phyloP scores from a whole-genome alignment of 2,329 filamentous ascomycete species.

The Apiospora aurea region DNA sequence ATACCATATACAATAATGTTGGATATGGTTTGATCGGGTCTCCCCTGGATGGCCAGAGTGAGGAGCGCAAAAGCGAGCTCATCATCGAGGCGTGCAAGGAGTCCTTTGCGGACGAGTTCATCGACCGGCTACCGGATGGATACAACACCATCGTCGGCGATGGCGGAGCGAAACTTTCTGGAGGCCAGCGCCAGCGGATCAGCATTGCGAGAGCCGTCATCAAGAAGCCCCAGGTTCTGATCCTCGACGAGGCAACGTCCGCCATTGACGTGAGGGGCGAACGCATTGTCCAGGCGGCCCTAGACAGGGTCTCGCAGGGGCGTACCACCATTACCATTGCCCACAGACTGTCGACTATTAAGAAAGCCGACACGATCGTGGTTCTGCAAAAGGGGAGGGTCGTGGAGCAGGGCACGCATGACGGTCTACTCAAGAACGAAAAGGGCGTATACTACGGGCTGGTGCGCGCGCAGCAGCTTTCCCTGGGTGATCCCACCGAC shows the following conservation, averaged over 20 bases:
- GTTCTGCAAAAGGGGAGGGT: constrained; percentile 76
- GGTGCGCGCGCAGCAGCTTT: constrained; percentile 68
- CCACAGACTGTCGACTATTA: constrained; percentile 77
- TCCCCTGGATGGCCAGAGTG: constrained; percentile 58
- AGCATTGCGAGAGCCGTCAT: constrained; percentile 80
- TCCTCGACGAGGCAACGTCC: constrained; percentile 80
- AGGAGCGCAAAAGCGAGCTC: constrained; percentile 63
- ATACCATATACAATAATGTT: constrained; percentile 69
- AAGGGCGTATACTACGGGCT: constrained; percentile 72
- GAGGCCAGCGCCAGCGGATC: constrained; percentile 86
- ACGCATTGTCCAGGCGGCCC: constrained; percentile 68
- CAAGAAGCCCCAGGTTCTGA: constrained; percentile 72
- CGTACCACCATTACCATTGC: constrained; percentile 79
- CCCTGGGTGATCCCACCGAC: constrained; percentile 56
- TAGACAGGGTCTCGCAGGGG: constrained; percentile 66
- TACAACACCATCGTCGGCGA: constrained; percentile 81
- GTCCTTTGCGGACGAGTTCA: constrained; percentile 74
- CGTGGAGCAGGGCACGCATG: constrained; percentile 78
- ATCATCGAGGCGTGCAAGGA: constrained; percentile 71
- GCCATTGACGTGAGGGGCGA: constrained; percentile 65
- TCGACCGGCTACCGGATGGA: constrained; percentile 67
- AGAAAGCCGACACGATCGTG: constrained; percentile 79
- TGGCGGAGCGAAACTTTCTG: constrained; percentile 77
- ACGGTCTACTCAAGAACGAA: constrained; percentile 68
- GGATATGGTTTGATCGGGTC: constrained; percentile 63